Percentiles rank a stretch among this genome's conserved stretches.
phyloP scores from a whole-genome alignment of 148 eudicot genomes.

The Dysphania ambrosioides region DNA sequence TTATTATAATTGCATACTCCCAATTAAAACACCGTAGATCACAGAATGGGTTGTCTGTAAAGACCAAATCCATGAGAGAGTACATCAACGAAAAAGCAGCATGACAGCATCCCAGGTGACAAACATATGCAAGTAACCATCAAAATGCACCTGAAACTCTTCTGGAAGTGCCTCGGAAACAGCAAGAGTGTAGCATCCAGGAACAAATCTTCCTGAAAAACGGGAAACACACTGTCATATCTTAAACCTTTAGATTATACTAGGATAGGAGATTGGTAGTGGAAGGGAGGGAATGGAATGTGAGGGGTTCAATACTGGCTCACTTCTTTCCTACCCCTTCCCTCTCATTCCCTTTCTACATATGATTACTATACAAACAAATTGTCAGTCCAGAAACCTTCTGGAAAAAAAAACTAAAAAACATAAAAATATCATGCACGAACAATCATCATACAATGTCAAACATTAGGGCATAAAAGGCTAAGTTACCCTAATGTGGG shows the following conservation, averaged over 20 bases:
- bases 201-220: conserved; percentile 58
- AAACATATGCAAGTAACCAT: neutral
- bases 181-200: conserved; percentile 81
- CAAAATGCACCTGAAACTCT: conserved; percentile 54
- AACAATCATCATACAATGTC: neutral
- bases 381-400: too few species aligned
- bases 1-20: neutral
- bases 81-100: neutral
- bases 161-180: conserved; percentile 73
- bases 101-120: neutral
- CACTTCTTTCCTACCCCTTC: too few species aligned
- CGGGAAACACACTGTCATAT: neutral
- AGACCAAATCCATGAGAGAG: neutral
- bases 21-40: neutral
- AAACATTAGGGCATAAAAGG: neutral
- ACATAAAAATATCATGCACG: neutral
- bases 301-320: too few species aligned
- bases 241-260: neutral
- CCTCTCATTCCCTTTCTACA: too few species aligned
- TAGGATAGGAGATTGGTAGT: too few species aligned
- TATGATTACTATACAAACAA: too few species aligned
- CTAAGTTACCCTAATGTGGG: neutral
- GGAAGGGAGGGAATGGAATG: too few species aligned
- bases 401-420: neutral
- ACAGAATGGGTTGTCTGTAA: neutral